Percentiles rank a stretch among this genome's conserved stretches.
Conservation (phyloP, 2,329 filamentous ascomycete species). For the Zymoseptoria crescenta region DNA sequence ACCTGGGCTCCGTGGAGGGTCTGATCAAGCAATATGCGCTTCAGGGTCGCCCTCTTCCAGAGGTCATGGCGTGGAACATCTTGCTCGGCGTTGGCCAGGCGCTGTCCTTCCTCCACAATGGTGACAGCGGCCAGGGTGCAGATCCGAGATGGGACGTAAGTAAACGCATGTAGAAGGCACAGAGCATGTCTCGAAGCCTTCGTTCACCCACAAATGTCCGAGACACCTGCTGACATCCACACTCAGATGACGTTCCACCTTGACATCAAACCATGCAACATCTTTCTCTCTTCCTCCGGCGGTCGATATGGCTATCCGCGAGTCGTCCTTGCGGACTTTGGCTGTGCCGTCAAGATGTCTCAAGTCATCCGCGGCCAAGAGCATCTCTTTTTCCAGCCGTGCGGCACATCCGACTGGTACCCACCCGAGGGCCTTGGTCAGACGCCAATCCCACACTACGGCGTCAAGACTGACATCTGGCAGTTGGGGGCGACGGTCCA, state of each 20-base stretch:
- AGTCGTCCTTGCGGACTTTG: slow-evolving; percentile 17
- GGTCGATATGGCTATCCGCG: slow-evolving; percentile 1
- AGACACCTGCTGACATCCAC: too few relatives aligned
- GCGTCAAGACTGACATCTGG: slow-evolving; percentile 14
- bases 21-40: not conserved
- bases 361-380: slow-evolving; percentile 7
- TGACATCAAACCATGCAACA: slow-evolving; percentile 13
- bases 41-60: not conserved
- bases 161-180: too few relatives aligned
- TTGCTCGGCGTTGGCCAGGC: not conserved
- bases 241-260: slow-evolving; percentile 9
- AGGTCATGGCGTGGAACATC: not conserved
- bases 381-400: slow-evolving; percentile 4
- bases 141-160: slow-evolving; percentile 5
- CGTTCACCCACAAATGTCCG: too few relatives aligned
- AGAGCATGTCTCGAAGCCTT: too few relatives aligned
- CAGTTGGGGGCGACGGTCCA: slow-evolving; percentile 11
- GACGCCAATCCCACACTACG: slow-evolving; percentile 2
- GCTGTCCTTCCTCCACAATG: slow-evolving; percentile 28
- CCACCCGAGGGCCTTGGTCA: slow-evolving; percentile 10
- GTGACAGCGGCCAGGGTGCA: slow-evolving; percentile 1
- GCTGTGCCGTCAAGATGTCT: slow-evolving; percentile 9
- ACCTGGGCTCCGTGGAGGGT: not conserved
- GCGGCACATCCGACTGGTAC: slow-evolving; percentile 13
- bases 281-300: slow-evolving; percentile 6